Percentiles rank a stretch among this genome's conserved stretches.
These are phyloP conservation scores for Aureobasidium sp. DNA, from an alignment of 2,329 filamentous ascomycete species.

Conservation along the genomic window DNA sequence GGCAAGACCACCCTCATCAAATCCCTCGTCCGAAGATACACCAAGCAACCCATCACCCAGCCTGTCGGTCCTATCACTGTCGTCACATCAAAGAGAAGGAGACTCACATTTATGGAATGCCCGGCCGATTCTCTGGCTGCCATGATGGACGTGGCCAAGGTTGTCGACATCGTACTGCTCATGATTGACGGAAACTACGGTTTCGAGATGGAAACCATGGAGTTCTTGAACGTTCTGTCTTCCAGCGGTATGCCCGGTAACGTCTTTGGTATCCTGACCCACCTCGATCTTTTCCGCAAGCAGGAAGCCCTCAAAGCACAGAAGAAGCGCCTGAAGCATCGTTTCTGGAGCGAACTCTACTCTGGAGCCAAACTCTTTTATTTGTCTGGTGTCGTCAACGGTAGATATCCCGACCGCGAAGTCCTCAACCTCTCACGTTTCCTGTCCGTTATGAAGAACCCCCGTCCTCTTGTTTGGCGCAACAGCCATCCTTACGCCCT, in stretches of 20 bases:
- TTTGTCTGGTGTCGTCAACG: conserved; percentile 91
- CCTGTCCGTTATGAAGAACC: conserved; percentile 98
- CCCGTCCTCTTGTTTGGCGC: conserved; percentile 88
- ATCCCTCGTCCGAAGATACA: conserved; percentile 85
- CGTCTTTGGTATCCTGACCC: conserved; percentile 93
- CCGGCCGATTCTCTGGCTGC: conserved; percentile 87
- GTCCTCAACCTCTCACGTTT: conserved; percentile 93
- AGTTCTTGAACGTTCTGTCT: conserved; percentile 91
- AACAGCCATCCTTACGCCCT: conserved; percentile 93
- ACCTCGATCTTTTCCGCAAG: conserved; percentile 91
- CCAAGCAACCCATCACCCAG: conserved; percentile 86
- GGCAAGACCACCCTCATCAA: conserved; percentile 96
- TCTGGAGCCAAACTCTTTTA: conserved; percentile 97
- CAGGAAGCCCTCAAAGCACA: conserved; percentile 85
- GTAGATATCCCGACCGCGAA: conserved; percentile 91
- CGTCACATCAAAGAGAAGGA: conserved; percentile 90
- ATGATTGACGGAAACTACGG: conserved; percentile 99
- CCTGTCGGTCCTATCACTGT: conserved; percentile 91
- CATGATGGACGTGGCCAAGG: conserved; percentile 96
- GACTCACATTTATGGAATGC: conserved; percentile 92
- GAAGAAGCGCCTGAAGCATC: conserved; percentile 92
- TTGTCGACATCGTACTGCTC: conserved; percentile 91
- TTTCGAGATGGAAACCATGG: conserved; percentile 99
- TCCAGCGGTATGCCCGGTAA: conserved; percentile 97
- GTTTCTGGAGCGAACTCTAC: conserved; percentile 95